Evolutionary conservation across 2,329 filamentous ascomycete genomes (phyloP).

Genomic region (Trematosphaeria pertusa): DNA sequence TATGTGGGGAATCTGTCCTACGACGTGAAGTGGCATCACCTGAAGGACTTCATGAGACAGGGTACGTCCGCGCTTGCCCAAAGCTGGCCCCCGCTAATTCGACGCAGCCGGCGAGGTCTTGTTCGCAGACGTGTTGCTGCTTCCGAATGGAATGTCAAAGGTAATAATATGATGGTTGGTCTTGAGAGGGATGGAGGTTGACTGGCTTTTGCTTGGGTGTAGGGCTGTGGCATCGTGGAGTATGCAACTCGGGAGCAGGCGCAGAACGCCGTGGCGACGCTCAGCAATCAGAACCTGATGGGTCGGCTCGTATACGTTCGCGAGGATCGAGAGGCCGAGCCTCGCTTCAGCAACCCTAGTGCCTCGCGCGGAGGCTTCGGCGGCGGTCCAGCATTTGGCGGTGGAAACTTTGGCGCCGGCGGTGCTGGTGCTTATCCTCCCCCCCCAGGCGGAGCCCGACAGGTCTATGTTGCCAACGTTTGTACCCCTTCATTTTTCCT

Average conservation of each 20-base stretch:
- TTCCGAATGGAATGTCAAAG: slow-evolving; percentile 99
- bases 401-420: slow-evolving; percentile 48
- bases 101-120: slow-evolving; percentile 92
- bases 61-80: slow-evolving; percentile 65
- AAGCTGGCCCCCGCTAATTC: slow-evolving; percentile 41
- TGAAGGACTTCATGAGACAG: slow-evolving; percentile 99
- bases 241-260: slow-evolving; percentile 99
- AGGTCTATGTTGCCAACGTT: slow-evolving; percentile 98
- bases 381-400: slow-evolving; percentile 39
- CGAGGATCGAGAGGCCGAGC: slow-evolving; percentile 98
- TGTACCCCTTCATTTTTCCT: slow-evolving; percentile 60
- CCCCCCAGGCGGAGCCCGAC: slow-evolving; percentile 70
- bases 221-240: slow-evolving; percentile 99
- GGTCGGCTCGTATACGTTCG: slow-evolving; percentile 97
- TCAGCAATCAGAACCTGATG: slow-evolving; percentile 99
- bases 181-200: slow-evolving; percentile 92
- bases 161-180: slow-evolving; percentile 90
- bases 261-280: slow-evolving; percentile 93
- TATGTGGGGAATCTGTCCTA: slow-evolving; percentile 99
- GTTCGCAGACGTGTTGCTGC: slow-evolving; percentile 98
- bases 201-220: slow-evolving; percentile 89
- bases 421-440: slow-evolving; percentile 56
- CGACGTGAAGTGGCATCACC: slow-evolving; percentile 99
- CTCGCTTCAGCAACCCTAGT: slow-evolving; percentile 83
- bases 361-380: slow-evolving; percentile 61